phyloP scores from a whole-genome alignment of 352 stramenopile genomes.

The Phytophthora litchii region DNA sequence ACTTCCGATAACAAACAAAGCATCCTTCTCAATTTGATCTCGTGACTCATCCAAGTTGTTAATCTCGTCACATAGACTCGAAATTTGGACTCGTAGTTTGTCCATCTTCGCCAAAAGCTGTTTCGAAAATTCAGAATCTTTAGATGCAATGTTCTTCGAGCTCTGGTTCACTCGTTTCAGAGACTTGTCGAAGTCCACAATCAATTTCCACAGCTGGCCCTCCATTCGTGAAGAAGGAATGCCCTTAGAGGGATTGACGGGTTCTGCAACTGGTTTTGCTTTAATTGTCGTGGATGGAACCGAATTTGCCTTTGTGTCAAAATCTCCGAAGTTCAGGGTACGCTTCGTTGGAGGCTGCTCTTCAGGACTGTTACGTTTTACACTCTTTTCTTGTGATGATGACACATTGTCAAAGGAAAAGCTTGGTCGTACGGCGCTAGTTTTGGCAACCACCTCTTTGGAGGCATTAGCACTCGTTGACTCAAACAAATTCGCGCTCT shows the following conservation, averaged over 20 bases:
- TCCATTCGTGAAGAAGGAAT: conserved; percentile 54
- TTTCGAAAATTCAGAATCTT: conserved; percentile 40
- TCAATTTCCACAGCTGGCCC: conserved; percentile 73
- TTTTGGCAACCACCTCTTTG: conserved; percentile 16
- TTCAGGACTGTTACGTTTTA: conserved; percentile 9
- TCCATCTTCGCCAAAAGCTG: conserved; percentile 34
- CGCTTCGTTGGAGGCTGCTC: conserved; percentile 31
- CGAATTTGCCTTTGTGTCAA: conserved; percentile 15
- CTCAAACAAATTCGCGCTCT: conserved; percentile 33
- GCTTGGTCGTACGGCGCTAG: conserved; percentile 18
- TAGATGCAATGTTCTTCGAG: conserved; percentile 44
- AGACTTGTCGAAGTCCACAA: conserved; percentile 71
- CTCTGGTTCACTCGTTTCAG: conserved; percentile 55
- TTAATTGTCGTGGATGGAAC: conserved; percentile 13
- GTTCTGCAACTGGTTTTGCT: conserved; percentile 1
- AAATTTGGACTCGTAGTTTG: conserved; percentile 44
- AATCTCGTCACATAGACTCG: conserved; percentile 52
- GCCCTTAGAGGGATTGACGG: conserved; percentile 13
- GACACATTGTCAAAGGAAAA: conserved; percentile 42
- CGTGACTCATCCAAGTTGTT: conserved; percentile 61
- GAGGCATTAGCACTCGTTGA: conserved; percentile 11
- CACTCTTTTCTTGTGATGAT: conserved; percentile 10
- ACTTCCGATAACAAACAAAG: conserved; percentile 79
- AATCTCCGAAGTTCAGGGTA: conserved; percentile 41
- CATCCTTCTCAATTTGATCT: conserved; percentile 71